phyloP scores from a whole-genome alignment of 2,329 filamentous ascomycete species.

The Pseudonectria foliicola region DNA sequence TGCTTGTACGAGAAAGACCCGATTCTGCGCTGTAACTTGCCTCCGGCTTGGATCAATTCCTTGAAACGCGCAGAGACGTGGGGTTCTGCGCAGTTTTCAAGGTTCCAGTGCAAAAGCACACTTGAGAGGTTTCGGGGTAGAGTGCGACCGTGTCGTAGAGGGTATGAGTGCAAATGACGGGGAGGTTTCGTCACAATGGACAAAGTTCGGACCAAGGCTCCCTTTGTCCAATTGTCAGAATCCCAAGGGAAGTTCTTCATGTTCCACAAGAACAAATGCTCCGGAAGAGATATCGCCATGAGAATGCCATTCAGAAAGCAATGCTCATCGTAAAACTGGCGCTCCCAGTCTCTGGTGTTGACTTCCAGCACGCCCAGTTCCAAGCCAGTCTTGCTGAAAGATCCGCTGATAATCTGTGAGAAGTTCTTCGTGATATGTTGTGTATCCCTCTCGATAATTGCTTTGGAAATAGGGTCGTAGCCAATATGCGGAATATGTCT shows the following conservation, averaged over 20 bases:
- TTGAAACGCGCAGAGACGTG: conserved; percentile 6
- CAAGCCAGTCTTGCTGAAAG: conserved; percentile 1
- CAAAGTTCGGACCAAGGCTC: conserved; percentile 4
- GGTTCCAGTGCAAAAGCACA: conserved; percentile 5
- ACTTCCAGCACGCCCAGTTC: conserved; percentile 3
- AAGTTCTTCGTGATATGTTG: conserved; percentile 1
- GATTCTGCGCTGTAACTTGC: conserved; percentile 3
- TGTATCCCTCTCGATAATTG: conserved; percentile 7
- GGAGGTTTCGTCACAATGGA: conserved; percentile 7
- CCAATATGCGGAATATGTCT: conserved; percentile 3
- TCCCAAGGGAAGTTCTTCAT: conserved; percentile 3
- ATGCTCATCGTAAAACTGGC: conserved; percentile 2
- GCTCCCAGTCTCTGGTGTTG: conserved; percentile 2
- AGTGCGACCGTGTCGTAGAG: conserved; percentile 4
- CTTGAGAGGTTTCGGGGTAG: conserved; percentile 1
- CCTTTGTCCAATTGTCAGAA: conserved; percentile 5
- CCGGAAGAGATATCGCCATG: conserved; percentile 4
- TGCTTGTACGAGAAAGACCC: conserved; percentile 8
- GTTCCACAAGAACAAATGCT: conserved; percentile 5
- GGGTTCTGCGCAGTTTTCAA: conserved; percentile 1
- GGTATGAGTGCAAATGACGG: conserved; percentile 6
- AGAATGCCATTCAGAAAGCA: conserved; percentile 5
- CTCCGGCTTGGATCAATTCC: conserved; percentile 3
- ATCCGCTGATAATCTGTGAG: conserved; percentile 2
- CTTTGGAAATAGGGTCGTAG: conserved; percentile 1